A percentile compares a stretch with the other conserved stretches of the same genome.
These are phyloP conservation scores for Leptomonas pyrrhocoris DNA, from an alignment of 208 protist genomes.

Conservation along the genomic window DNA sequence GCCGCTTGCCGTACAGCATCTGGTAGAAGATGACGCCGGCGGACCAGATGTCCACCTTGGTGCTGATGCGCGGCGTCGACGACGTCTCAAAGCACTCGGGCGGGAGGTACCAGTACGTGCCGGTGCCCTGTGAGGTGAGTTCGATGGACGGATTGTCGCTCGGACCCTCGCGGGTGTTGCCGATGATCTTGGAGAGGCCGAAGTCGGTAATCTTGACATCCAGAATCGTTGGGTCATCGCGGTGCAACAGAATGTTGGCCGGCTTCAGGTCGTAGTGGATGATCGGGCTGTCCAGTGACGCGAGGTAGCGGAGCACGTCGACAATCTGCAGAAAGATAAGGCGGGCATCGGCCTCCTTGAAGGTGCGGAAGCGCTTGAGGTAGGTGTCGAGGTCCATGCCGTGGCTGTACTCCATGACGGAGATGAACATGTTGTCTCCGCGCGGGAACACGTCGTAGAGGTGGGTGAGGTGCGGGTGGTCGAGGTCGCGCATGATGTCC, in stretches of 20 bases:
- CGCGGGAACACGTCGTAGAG: slow-evolving; percentile 91
- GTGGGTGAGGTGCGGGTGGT: slow-evolving; percentile 85
- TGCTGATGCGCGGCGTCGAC: slow-evolving; percentile 78
- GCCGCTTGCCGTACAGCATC: slow-evolving; percentile 94
- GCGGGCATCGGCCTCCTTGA: slow-evolving; percentile 91
- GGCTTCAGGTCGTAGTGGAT: slow-evolving; percentile 87
- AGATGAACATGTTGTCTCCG: slow-evolving; percentile 84
- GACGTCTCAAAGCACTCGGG: slow-evolving; percentile 94
- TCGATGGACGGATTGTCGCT: slow-evolving; percentile 90
- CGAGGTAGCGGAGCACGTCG: slow-evolving; percentile 92
- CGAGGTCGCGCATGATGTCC: slow-evolving; percentile 89
- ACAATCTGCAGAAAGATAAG: slow-evolving; percentile 92
- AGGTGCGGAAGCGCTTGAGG: slow-evolving; percentile 74
- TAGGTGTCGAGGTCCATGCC: slow-evolving; percentile 92
- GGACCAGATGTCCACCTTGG: slow-evolving; percentile 94
- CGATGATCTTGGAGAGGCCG: slow-evolving; percentile 96
- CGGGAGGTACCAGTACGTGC: slow-evolving; percentile 97
- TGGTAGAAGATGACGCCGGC: slow-evolving; percentile 96
- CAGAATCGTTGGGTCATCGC: slow-evolving; percentile 58
- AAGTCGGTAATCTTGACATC: slow-evolving; percentile 98
- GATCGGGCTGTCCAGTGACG: slow-evolving; percentile 74
- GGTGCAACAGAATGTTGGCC: slow-evolving; percentile 74
- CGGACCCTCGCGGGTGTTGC: slow-evolving; percentile 46
- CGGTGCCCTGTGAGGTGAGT: slow-evolving; percentile 95
- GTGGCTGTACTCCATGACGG: slow-evolving; percentile 95